Base-by-base conservation (phyloP, 2,329 filamentous ascomycete species). In the Cytospora leucostoma region DNA sequence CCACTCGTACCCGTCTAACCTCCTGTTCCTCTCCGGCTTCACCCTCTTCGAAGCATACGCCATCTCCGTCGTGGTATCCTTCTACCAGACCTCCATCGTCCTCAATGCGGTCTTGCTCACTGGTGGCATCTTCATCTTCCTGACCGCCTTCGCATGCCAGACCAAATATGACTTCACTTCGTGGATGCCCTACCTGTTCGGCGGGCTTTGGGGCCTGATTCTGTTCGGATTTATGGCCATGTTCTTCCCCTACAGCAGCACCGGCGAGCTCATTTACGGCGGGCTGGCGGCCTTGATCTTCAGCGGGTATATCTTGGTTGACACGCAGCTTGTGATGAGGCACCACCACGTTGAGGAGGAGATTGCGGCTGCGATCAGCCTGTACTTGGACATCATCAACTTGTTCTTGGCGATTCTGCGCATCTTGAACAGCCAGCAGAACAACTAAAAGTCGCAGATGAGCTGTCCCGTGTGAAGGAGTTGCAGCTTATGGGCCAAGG, bases 291-390 rank as follows among this genome's bases (percentile, higher is more conserved):
- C 95, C 3, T 79, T 99, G 53, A 86, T 99, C 73, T 99, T 99
- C 82, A 93, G 89, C 56, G 94, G 83, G 8, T 99, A 99, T 78
- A 96, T 99, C 66, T 83, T 99, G 54, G 92, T 98, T 54, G 95
- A 99, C 74, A 99, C 95, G 0, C 95, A 99, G 82, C 80, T 99
- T 70, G 87, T 99, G 66, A 90, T 99, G 86, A 87, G 93, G 72
- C 91, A 97, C 77, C 95, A 97, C 78, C 94, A 98, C 73, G 92
- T 97, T 59, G 95, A 99, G 79, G 94, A 97, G 84, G 93, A 97
- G 82, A 97, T 98, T 74, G 93, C 93, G 7, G 94, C 94, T 56
- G 89, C 92, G 11, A 97, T 99, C 76, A 95, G 91, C 74, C 84
- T 99, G 56, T 99, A 99, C 76, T 84, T 99, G 56, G 94, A 98